A percentile compares a stretch with the other conserved stretches of the same genome.
Conservation (phyloP, 1,284 basidiomycete genomes). For the Sutorius eximius region DNA sequence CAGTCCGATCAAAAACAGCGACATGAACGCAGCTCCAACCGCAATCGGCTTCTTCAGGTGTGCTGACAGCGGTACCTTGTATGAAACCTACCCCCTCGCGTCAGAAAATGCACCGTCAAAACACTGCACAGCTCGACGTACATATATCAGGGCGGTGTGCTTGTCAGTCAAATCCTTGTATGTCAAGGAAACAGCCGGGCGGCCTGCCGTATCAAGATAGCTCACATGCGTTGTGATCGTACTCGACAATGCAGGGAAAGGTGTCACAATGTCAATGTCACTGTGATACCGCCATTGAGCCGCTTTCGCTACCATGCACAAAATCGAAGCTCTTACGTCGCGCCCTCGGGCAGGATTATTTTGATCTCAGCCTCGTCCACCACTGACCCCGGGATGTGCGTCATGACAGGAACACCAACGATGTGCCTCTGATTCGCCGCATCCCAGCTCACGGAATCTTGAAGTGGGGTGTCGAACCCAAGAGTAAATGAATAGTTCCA, state of each 20-base stretch:
- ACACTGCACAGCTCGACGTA: conserved; percentile 39
- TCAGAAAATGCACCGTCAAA: conserved; percentile 15
- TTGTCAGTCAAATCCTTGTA: conserved; percentile 78
- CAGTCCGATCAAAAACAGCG: conserved; percentile 62
- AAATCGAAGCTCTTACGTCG: conserved; percentile 61
- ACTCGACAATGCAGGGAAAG: conserved; percentile 73
- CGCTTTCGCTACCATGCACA: not conserved
- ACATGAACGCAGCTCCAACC: conserved; percentile 67
- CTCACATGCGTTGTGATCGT: conserved; percentile 69
- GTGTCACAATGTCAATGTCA: conserved; percentile 72
- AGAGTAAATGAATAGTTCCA: conserved; percentile 98
- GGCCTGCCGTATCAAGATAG: conserved; percentile 93
- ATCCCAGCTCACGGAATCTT: conserved; percentile 70
- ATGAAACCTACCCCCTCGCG: conserved; percentile 66
- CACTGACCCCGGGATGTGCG: conserved; percentile 76
- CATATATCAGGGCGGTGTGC: conserved; percentile 75
- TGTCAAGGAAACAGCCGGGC: conserved; percentile 73
- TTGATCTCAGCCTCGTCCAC: conserved; percentile 79
- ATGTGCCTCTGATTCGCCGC: conserved; percentile 61
- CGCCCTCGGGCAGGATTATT: conserved; percentile 91
- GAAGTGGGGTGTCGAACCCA: conserved; percentile 87
- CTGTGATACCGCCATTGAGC: conserved; percentile 41
- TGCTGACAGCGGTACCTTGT: conserved; percentile 74
- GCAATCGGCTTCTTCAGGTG: conserved; percentile 83
- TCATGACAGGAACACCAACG: conserved; percentile 86